These are phyloP conservation scores for Aaosphaeria pasadenensis DNA, from an alignment of 2,329 filamentous ascomycete genomes.

Conservation along the genomic window DNA sequence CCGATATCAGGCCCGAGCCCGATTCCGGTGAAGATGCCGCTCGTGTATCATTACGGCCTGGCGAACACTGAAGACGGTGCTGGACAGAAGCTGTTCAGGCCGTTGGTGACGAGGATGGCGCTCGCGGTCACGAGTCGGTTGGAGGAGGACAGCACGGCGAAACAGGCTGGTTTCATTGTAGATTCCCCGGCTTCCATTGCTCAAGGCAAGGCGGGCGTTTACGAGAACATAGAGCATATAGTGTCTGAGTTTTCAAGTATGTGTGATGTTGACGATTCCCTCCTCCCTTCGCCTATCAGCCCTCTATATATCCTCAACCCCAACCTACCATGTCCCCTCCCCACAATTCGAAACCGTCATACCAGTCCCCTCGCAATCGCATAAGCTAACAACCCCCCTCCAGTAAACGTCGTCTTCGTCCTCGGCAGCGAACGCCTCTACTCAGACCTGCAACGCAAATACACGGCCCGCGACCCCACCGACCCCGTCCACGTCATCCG, in stretches of 20 bases:
- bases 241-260: constrained; percentile 64
- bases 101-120: constrained; percentile 72
- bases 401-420: constrained; percentile 76
- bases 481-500: constrained; percentile 73
- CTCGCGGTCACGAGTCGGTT: constrained; percentile 74
- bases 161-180: constrained; percentile 75
- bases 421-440: constrained; percentile 76
- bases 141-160: constrained; percentile 69
- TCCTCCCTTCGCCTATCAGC: neutral
- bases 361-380: neutral
- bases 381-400: constrained; percentile 22
- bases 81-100: constrained; percentile 61
- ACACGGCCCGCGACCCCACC: constrained; percentile 54
- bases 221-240: constrained; percentile 80
- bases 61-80: constrained; percentile 63
- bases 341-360: neutral
- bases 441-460: constrained; percentile 69
- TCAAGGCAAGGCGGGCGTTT: constrained; percentile 59
- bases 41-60: constrained; percentile 86
- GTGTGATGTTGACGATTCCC: constrained; percentile 23
- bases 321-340: neutral
- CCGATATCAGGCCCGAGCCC: constrained; percentile 87
- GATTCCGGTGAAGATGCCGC: constrained; percentile 84
- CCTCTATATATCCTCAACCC: neutral
- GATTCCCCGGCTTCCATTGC: constrained; percentile 74